Evolutionary conservation across 208 protist species (phyloP), one percentile per base, ranked within the genome.

Genomic region (Acanthamoeba lenticulata): DNA sequence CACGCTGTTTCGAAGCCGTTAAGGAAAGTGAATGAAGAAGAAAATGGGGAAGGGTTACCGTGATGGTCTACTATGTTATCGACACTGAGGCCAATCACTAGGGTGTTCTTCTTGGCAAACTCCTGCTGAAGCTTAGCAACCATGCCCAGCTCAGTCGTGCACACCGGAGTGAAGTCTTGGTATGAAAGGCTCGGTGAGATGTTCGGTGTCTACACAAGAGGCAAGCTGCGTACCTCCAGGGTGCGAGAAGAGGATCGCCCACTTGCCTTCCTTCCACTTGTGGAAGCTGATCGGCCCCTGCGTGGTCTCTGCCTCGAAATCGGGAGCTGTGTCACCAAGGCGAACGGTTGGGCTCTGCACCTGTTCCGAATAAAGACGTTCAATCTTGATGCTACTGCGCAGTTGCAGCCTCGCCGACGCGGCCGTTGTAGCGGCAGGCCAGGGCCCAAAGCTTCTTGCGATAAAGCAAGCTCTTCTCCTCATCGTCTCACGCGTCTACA

Each of bases 141-240:
- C 21, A 24, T 42, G 21, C 95, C 96, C 21, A 97, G 93, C 94
- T 97, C 96, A 15, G 96, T 97, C 36, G 96, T 97, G 94, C 96
- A 97, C 49, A 97, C 95, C 21, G 96, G 96, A 15, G 96, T 97
- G 95, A 93, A 95, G 49, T 96, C 88, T 77, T 9, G 1, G 19
- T 32, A 34, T 15, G 55, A 7, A 21, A 74, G 7, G 3, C 11
- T 6, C 15, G 65, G 42, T 5, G 21, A n/a, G n/a, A n/a, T n/a
- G n/a, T n/a, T n/a, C n/a, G n/a, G n/a, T n/a, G n/a, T n/a, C 57
- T 19, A 69, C 6, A 36, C 24, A 11, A n/a, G 1, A 34, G 17
- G 27, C 32, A 38, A 15, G 34, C 5, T 44, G 17, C 40, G 49
- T 91, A 91, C 85, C 85, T 13, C 85, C 85, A 91, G 90, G 90